Evolutionary conservation across 257 asterid species (phyloP), one percentile per base, ranked within the genome.

Genomic region (Voacanga thouarsii): DNA sequence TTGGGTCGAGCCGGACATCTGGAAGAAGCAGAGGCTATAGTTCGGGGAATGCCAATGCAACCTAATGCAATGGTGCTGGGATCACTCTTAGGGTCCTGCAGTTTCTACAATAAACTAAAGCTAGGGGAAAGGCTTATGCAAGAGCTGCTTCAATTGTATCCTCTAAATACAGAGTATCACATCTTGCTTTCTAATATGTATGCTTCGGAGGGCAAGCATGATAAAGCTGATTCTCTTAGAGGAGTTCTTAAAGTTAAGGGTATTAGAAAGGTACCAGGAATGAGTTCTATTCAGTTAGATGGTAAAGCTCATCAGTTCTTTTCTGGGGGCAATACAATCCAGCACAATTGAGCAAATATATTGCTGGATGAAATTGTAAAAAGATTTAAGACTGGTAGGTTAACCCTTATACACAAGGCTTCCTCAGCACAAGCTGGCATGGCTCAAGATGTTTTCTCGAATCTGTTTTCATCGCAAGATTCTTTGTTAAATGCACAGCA

Each of bases 1-100:
- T 76, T 92, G 77, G 94, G 91, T 12, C 88, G 96, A 45, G 85
- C 97, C 0, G 97, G 96, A 26, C 82, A 80, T 82, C 43, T 93
- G 79, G 88, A 87, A 76, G 96, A 91, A 87, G 97, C 97, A 50
- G 93, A 89, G 83, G 84, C 85, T 56, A 77, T 94, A 23, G 85
- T 92, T 28, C 64, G 87, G 67, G 70, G 71, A 41, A 92, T 94
- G 98, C 89, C 90, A 6, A 90, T 90, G 89, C 86, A 73, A 37
- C 98, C 98, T 56, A 94, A 94, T 49, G 96, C 92, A 86, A 90
- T 90, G 26, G 92, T 94, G 49, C 82, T 92, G 83, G 98, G 96
- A 41, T 92, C 97, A 68, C 80, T 94, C 39, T 87, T 94, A 82
- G 96, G 91, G 59, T 89, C 98, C 39, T 92, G 97, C 81, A 80